These are phyloP conservation scores for Aureobasidium namibiae DNA, from an alignment of 2,329 filamentous ascomycete genomes.

Conservation along the genomic window DNA sequence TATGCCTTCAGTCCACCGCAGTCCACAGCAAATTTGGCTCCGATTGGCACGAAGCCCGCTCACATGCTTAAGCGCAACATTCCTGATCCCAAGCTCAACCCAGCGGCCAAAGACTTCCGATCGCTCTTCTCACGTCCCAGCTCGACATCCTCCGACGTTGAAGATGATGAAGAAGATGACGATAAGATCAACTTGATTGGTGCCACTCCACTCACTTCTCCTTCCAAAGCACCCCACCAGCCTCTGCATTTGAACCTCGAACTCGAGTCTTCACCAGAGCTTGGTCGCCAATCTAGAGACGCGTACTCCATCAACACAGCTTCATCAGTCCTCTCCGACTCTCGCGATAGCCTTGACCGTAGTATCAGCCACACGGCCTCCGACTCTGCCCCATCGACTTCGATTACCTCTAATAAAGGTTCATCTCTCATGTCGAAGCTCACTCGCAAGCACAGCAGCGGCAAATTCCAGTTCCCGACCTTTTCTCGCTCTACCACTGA, in stretches of 20 bases:
- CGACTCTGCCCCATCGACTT: conserved; percentile 18
- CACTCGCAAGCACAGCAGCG: conserved; percentile 38
- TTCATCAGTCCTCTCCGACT: conserved; percentile 22
- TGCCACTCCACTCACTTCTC: conserved; percentile 7
- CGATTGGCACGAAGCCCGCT: conserved; percentile 64
- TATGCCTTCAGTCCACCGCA: conserved; percentile 38
- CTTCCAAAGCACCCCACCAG: conserved; percentile 15
- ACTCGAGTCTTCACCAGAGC: conserved; percentile 26
- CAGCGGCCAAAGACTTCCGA: conserved; percentile 81
- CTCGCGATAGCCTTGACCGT: conserved; percentile 32
- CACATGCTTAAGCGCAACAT: conserved; percentile 8
- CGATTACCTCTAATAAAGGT: conserved; percentile 20
- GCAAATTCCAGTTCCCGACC: conserved; percentile 34
- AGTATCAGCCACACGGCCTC: conserved; percentile 29
- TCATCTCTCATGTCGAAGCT: conserved; percentile 42
- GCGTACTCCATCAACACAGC: conserved; percentile 33
- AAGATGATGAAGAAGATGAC: conserved; percentile 26
- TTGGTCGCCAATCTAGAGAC: conserved; percentile 35
- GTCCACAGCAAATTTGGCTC: conserved; percentile 40
- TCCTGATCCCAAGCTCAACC: conserved; percentile 61
- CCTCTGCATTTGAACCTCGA: conserved; percentile 19
- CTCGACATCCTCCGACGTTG: conserved; percentile 21
- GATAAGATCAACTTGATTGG: conserved; percentile 7
- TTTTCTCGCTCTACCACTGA: conserved; percentile 30
- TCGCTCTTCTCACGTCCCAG: conserved; percentile 45